phyloP scores from a whole-genome alignment of 2,329 filamentous ascomycete species.

The Colletotrichum truncatum region DNA sequence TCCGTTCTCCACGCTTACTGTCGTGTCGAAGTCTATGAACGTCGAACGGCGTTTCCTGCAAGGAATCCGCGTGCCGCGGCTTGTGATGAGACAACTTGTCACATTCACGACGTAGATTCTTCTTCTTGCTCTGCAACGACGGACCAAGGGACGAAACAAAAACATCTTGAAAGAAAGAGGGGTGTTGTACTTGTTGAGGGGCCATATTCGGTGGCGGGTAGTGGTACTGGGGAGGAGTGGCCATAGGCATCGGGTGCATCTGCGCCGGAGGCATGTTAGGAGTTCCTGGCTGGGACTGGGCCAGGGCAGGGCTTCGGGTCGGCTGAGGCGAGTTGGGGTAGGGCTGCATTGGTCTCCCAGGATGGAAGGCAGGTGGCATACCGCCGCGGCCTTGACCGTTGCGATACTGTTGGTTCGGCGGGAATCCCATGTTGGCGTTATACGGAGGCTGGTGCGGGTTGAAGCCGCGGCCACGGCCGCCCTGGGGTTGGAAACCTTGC shows the following conservation, averaged over 20 bases:
- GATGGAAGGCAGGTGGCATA: slow-evolving; percentile 57
- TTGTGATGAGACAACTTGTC: slow-evolving; percentile 56
- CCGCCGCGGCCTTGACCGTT: slow-evolving; percentile 59
- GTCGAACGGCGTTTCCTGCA: slow-evolving; percentile 45
- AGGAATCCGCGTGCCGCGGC: slow-evolving; percentile 47
- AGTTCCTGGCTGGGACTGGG: slow-evolving; percentile 72
- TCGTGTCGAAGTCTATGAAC: slow-evolving; percentile 48
- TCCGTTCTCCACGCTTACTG: slow-evolving; percentile 55
- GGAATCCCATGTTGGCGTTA: slow-evolving; percentile 54
- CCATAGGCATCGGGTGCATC: slow-evolving; percentile 70
- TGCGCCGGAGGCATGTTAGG: slow-evolving; percentile 73
- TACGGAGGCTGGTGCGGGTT: slow-evolving; percentile 54
- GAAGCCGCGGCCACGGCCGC: slow-evolving; percentile 60
- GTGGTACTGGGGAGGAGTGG: slow-evolving; percentile 69
- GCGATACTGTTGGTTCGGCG: slow-evolving; percentile 49
- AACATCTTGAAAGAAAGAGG: slow-evolving; percentile 47
- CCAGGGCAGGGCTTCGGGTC: slow-evolving; percentile 71
- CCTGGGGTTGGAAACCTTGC: slow-evolving; percentile 60
- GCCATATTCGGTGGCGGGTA: slow-evolving; percentile 64
- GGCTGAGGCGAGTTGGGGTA: slow-evolving; percentile 74
- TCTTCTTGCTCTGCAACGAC: slow-evolving; percentile 55
- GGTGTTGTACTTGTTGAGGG: slow-evolving; percentile 66
- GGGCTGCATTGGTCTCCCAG: slow-evolving; percentile 46
- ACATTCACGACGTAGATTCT: slow-evolving; percentile 54
- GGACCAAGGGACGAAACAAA: slow-evolving; percentile 32